These are phyloP conservation scores for Crotalaria pallida DNA, from an alignment of 306 rosid genomes.

Conservation along the genomic window DNA sequence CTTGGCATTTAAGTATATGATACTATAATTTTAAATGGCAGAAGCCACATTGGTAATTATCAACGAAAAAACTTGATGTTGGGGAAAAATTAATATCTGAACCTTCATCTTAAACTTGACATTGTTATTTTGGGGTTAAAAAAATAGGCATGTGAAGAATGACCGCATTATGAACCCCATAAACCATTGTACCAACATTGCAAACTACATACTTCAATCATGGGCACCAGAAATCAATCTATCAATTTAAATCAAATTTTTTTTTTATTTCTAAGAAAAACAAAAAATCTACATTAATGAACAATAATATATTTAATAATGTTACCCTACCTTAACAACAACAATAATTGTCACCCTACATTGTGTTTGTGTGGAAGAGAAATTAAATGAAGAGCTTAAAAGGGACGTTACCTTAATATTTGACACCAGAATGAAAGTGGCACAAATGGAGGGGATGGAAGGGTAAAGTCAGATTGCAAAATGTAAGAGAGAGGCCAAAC, in stretches of 20 bases:
- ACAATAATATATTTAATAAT: not conserved
- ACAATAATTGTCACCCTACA: not conserved
- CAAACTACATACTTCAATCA: not conserved
- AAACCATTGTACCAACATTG: not conserved
- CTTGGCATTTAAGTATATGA: not conserved
- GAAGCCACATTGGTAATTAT: not conserved
- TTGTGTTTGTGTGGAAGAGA: not conserved
- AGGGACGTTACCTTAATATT: conserved; percentile 26
- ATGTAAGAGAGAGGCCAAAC: conserved; percentile 32
- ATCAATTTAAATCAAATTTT: not conserved
- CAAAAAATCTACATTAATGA: not conserved
- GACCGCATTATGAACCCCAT: not conserved
- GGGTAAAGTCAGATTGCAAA: conserved; percentile 11
- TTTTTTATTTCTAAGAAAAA: not conserved
- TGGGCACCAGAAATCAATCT: not conserved
- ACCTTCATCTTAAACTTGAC: no score
- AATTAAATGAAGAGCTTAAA: not conserved
- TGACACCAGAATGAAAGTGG: conserved; percentile 5
- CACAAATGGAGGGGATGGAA: conserved; percentile 13
- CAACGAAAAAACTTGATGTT: not conserved
- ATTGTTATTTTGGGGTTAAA: not conserved
- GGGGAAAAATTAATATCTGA: not conserved
- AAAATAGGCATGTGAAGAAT: not conserved
- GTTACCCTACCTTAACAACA: not conserved
- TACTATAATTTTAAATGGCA: not conserved